phyloP scores from a whole-genome alignment of 106 monocot species.

The Dendrobium nobile region DNA sequence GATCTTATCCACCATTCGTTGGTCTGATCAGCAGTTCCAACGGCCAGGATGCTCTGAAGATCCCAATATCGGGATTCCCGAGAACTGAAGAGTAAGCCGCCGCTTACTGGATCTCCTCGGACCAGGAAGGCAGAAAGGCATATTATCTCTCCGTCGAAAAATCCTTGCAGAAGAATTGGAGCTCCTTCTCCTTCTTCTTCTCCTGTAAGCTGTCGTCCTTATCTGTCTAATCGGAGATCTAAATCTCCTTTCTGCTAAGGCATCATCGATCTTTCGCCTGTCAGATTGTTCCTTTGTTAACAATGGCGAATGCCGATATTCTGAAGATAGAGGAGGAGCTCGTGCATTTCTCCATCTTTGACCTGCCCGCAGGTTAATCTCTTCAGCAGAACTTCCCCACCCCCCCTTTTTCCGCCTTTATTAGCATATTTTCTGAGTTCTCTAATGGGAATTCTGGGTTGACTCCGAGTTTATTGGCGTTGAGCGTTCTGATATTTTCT shows the following conservation, averaged over 20 bases:
- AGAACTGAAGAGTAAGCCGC: too few species aligned
- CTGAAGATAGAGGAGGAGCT: constrained; percentile 18
- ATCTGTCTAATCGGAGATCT: neutral
- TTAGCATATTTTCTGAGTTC: neutral
- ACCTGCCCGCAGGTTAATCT: constrained; percentile 10
- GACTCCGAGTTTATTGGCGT: neutral
- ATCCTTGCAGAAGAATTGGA: too few species aligned
- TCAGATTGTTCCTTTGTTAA: neutral
- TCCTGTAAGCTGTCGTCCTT: neutral
- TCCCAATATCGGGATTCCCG: too few species aligned
- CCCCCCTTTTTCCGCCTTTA: neutral
- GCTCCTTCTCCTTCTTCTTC: neutral
- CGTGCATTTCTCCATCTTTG: constrained; percentile 27
- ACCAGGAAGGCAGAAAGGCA: too few species aligned
- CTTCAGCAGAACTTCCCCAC: neutral
- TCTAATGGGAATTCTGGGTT: constrained; percentile 1
- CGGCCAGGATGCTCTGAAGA: too few species aligned
- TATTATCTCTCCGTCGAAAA: too few species aligned
- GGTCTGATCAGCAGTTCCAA: too few species aligned
- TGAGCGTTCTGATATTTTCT: neutral
- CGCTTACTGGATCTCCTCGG: too few species aligned
- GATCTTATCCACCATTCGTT: too few species aligned
- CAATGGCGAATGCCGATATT: constrained; percentile 28
- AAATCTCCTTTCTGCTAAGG: neutral
- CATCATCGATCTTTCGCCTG: neutral